These are phyloP conservation scores for Dryadomyces sulphureus DNA, from an alignment of 2,329 filamentous ascomycete genomes.

Conservation along the genomic window DNA sequence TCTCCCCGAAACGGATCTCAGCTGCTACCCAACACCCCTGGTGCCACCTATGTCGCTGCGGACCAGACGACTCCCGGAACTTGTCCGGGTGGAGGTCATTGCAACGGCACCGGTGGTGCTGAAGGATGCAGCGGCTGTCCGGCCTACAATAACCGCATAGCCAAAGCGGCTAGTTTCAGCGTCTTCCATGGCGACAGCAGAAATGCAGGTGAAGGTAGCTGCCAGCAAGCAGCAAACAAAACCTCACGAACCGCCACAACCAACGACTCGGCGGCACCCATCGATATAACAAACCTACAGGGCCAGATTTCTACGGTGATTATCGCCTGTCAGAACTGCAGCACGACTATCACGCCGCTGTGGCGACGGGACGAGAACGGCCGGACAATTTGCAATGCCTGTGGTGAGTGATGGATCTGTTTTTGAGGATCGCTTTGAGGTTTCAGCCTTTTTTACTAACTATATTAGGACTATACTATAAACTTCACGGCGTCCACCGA, in stretches of 20 bases:
- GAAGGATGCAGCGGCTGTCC: conserved; percentile 93
- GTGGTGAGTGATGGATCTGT: conserved; percentile 52
- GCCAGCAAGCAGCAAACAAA: not conserved
- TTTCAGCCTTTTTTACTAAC: conserved; percentile 2
- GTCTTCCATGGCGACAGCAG: conserved; percentile 25
- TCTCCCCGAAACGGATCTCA: conserved; percentile 25
- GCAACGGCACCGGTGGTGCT: conserved; percentile 90
- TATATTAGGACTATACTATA: conserved; percentile 73
- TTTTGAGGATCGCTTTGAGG: not conserved
- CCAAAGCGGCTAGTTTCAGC: conserved; percentile 66
- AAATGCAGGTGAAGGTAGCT: not conserved
- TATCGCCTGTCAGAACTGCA: conserved; percentile 92
- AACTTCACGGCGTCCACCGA: conserved; percentile 83
- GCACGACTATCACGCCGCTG: conserved; percentile 87
- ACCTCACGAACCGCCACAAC: not conserved
- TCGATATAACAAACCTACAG: conserved; percentile 34
- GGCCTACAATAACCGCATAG: conserved; percentile 91
- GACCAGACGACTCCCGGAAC: conserved; percentile 68
- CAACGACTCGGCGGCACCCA: conserved; percentile 24
- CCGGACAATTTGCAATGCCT: conserved; percentile 97
- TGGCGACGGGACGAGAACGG: conserved; percentile 91
- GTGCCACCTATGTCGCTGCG: conserved; percentile 61
- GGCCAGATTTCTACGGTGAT: conserved; percentile 46
- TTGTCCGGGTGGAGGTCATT: conserved; percentile 86
- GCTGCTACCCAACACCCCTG: conserved; percentile 23